Conservation (phyloP, 2,329 filamentous ascomycete genomes). For the Botrytis byssoidea region DNA sequence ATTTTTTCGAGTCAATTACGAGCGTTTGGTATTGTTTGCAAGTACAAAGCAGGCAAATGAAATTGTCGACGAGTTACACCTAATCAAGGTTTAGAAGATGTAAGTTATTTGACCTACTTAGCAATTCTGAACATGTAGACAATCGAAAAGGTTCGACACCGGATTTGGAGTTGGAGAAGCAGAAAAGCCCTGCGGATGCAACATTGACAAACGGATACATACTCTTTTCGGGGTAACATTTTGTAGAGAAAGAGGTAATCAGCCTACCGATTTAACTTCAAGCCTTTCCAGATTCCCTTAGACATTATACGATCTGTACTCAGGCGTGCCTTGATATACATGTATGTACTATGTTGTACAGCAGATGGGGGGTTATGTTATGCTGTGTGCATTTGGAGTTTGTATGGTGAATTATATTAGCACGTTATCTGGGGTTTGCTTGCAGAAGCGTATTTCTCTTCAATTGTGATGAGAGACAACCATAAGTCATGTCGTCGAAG, state of each 20-base stretch:
- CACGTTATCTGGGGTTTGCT: slow-evolving; percentile 8
- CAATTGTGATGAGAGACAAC: background rate
- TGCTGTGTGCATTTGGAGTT: slow-evolving; percentile 2
- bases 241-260: background rate
- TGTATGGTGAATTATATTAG: background rate
- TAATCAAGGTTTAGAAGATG: background rate
- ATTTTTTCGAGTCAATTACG: background rate
- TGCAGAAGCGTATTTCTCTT: background rate
- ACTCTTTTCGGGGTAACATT: slow-evolving; percentile 10
- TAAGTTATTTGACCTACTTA: background rate
- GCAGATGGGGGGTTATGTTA: slow-evolving; percentile 4
- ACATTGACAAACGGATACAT: slow-evolving; percentile 23
- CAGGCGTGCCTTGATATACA: slow-evolving; percentile 10
- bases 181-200: slow-evolving; percentile 17
- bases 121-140: background rate
- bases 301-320: slow-evolving; percentile 13
- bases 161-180: background rate
- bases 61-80: background rate
- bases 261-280: background rate
- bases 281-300: slow-evolving; percentile 5
- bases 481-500: background rate
- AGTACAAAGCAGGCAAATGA: background rate
- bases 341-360: slow-evolving; percentile 11
- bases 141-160: background rate
- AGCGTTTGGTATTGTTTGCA: background rate